These are phyloP conservation scores for Botrytis paeoniae DNA, from an alignment of 2,329 filamentous ascomycete species.

Conservation along the genomic window DNA sequence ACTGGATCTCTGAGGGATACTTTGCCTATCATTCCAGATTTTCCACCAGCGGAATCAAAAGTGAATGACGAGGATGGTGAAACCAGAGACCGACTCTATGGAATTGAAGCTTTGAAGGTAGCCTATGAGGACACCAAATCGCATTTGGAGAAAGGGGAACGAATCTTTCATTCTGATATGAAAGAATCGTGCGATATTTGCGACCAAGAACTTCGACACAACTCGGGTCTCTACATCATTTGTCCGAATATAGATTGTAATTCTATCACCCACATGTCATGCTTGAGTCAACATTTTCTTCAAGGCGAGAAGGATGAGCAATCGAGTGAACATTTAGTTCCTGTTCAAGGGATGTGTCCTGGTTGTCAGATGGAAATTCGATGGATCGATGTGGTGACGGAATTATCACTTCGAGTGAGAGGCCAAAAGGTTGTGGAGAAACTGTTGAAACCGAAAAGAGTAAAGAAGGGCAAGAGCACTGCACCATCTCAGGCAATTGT, in stretches of 20 bases:
- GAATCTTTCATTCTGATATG: constrained; percentile 54
- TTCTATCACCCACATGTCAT: constrained; percentile 57
- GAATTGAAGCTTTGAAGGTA: constrained; percentile 54
- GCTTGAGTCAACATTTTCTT: constrained; percentile 56
- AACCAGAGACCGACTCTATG: constrained; percentile 32
- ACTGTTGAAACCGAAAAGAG: constrained; percentile 53
- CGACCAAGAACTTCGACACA: constrained; percentile 44
- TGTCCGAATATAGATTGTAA: constrained; percentile 55
- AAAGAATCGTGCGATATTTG: constrained; percentile 57
- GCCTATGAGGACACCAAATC: constrained; percentile 53
- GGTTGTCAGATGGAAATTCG: constrained; percentile 58
- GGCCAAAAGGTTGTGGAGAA: constrained; percentile 68
- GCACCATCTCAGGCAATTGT: constrained; percentile 25
- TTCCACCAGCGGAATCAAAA: constrained; percentile 19
- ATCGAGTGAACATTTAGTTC: constrained; percentile 51
- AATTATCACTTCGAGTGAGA: constrained; percentile 70
- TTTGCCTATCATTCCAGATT: constrained; percentile 31
- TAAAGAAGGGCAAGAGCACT: constrained; percentile 19
- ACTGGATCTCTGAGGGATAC: constrained; percentile 25
- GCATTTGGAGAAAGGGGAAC: constrained; percentile 54
- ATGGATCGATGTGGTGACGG: constrained; percentile 80
- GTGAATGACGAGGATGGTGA: constrained; percentile 7
- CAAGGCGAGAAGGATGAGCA: constrained; percentile 36
- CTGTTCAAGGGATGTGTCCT: constrained; percentile 68
- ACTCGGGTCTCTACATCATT: constrained; percentile 53